Percentiles rank a stretch among this genome's conserved stretches.
These are phyloP conservation scores for Colletotrichum eleusines DNA, from an alignment of 2,329 filamentous ascomycete genomes.

Conservation along the genomic window DNA sequence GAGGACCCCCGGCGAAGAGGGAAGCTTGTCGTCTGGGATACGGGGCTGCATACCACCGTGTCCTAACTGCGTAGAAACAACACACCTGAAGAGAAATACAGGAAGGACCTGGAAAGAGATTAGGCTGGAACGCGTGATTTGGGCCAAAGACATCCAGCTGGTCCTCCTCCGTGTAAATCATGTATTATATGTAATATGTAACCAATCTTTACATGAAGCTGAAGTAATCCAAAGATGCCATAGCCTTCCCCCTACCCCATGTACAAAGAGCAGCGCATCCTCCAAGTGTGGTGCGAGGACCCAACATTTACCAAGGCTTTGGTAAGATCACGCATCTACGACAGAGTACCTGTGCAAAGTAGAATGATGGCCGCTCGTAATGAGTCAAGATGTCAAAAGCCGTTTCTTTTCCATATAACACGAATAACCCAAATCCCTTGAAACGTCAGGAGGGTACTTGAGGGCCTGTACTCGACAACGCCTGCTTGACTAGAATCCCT, in stretches of 20 bases:
- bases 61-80: constrained; percentile 5
- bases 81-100: no score
- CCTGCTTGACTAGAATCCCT: constrained; percentile 31
- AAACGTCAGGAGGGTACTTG: constrained; percentile 14
- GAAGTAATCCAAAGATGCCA: no score
- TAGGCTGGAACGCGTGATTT: neutral
- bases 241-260: no score
- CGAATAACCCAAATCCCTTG: constrained; percentile 20
- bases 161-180: neutral
- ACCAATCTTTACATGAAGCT: neutral
- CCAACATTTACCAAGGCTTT: no score
- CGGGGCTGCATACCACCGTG: constrained; percentile 50
- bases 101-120: no score
- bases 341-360: no score
- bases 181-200: neutral
- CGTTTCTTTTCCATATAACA: constrained; percentile 29
- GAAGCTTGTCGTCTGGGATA: constrained; percentile 71
- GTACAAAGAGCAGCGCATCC: no score
- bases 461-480: constrained; percentile 24
- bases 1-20: constrained; percentile 71
- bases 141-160: neutral
- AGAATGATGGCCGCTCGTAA: neutral
- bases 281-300: neutral
- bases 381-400: neutral
- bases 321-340: neutral